Evolutionary conservation across 2,329 filamentous ascomycete species (phyloP).

Genomic region (Alternaria tenuissima): DNA sequence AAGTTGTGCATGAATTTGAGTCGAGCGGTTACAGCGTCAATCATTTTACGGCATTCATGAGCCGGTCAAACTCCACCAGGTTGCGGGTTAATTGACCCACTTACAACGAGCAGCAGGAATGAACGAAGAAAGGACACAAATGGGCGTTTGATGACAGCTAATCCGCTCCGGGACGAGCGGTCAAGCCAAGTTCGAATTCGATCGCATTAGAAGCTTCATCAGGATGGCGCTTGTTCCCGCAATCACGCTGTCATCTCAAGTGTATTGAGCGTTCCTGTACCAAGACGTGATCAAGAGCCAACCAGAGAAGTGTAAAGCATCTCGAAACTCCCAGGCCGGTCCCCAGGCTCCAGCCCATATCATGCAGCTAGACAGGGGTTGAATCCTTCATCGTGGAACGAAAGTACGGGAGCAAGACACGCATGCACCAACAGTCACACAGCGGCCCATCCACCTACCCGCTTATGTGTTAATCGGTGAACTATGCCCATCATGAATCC

Average conservation of each 20-base stretch:
- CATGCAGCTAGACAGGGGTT: slow-evolving; percentile 15
- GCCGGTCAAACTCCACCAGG: slow-evolving; percentile 1
- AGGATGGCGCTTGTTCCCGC: slow-evolving; percentile 3
- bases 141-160: slow-evolving; percentile 33
- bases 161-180: slow-evolving; percentile 10
- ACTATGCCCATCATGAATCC: slow-evolving; percentile 8
- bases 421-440: slow-evolving; percentile 19
- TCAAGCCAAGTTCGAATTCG: slow-evolving; percentile 4
- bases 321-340: slow-evolving; percentile 4
- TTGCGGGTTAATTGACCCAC: slow-evolving; percentile 10
- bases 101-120: slow-evolving; percentile 13
- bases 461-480: slow-evolving; percentile 11
- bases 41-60: slow-evolving; percentile 9
- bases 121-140: slow-evolving; percentile 9
- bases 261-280: not conserved
- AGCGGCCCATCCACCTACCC: slow-evolving; percentile 6
- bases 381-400: slow-evolving; percentile 5
- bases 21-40: slow-evolving; percentile 28
- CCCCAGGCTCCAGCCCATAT: slow-evolving; percentile 6
- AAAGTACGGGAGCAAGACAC: slow-evolving; percentile 13
- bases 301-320: not conserved
- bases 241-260: not conserved
- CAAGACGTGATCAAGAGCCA: not conserved
- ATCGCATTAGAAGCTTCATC: not conserved
- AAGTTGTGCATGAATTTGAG: slow-evolving; percentile 18